Evolutionary conservation across 2,329 filamentous ascomycete genomes (phyloP).

Genomic region (Amauroascus niger): DNA sequence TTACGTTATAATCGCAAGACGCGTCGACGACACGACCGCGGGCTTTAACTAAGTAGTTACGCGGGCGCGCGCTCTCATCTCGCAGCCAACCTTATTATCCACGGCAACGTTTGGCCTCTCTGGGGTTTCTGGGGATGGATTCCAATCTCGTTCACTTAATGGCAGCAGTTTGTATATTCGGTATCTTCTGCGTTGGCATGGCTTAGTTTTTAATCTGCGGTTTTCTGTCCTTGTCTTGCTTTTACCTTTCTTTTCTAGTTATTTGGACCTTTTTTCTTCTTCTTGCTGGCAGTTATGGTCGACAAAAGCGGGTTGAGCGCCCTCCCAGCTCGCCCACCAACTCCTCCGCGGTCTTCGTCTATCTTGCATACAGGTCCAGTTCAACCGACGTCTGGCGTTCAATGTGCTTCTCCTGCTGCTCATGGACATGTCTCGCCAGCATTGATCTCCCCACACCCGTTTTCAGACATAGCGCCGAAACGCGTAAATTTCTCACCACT

Average conservation of each 20-base stretch:
- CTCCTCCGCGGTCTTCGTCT: constrained; percentile 40
- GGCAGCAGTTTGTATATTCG: background rate
- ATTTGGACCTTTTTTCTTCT: background rate
- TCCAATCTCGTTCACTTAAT: background rate
- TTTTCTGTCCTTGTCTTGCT: background rate
- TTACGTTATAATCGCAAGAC: background rate
- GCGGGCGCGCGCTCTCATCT: background rate
- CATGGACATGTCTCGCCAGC: constrained; percentile 40
- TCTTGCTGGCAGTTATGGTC: constrained; percentile 28
- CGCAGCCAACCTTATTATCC: background rate
- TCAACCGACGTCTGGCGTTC: background rate
- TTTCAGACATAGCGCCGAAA: constrained; percentile 40
- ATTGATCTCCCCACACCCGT: constrained; percentile 38
- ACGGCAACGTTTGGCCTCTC: background rate
- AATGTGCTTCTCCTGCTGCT: background rate
- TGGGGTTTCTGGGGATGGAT: background rate
- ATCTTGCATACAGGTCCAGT: constrained; percentile 22
- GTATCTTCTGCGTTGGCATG: background rate
- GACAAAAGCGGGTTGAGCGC: constrained; percentile 33
- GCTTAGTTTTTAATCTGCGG: background rate
- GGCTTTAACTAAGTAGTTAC: no score
- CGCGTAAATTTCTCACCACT: constrained; percentile 55
- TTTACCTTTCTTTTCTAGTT: background rate
- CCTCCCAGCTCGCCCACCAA: constrained; percentile 47
- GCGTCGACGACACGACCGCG: background rate